Conservation (phyloP, 2,329 filamentous ascomycete genomes). For the Celoporthe dispersa region DNA sequence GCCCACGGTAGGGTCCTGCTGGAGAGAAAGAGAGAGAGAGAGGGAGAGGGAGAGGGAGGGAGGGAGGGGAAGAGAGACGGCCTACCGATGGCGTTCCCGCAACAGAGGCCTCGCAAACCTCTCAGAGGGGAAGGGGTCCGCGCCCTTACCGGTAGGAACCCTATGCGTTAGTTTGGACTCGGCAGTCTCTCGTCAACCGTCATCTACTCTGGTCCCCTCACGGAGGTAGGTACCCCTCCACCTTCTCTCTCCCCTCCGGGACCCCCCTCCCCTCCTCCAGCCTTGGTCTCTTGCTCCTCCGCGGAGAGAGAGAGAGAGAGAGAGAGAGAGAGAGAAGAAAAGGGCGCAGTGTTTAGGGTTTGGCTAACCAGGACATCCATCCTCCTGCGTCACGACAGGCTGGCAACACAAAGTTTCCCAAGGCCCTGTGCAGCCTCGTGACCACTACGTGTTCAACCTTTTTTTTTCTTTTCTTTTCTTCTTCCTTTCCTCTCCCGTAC, state of each 20-base stretch:
- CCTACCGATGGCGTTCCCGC: conserved; percentile 11
- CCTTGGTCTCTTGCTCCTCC: conserved; percentile 6
- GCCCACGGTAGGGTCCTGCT: conserved; percentile 3
- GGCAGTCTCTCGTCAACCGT: conserved; percentile 6
- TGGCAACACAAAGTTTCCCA: conserved; percentile 11
- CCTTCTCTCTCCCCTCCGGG: not conserved
- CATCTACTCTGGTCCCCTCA: not conserved
- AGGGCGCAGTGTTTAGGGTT: not conserved
- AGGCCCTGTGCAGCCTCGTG: not conserved
- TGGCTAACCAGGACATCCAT: conserved; percentile 1
- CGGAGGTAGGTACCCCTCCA: not conserved
- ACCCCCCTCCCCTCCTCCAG: not conserved
- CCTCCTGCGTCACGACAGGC: conserved; percentile 11
- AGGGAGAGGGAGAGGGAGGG: not conserved
- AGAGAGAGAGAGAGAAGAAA: not conserved
- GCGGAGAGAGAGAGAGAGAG: not conserved
- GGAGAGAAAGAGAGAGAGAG: conserved; percentile 10
- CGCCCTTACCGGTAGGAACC: not conserved
- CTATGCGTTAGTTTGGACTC: not conserved
- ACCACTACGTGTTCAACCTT: conserved; percentile 12
- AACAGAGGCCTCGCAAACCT: not conserved
- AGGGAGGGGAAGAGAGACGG: not conserved
- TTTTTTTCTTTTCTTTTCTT: no score
- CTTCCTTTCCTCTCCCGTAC: no score
- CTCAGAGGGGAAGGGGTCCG: not conserved